These are phyloP conservation scores for Cerioporus squamosus DNA, from an alignment of 1,284 basidiomycete genomes.

Conservation along the genomic window DNA sequence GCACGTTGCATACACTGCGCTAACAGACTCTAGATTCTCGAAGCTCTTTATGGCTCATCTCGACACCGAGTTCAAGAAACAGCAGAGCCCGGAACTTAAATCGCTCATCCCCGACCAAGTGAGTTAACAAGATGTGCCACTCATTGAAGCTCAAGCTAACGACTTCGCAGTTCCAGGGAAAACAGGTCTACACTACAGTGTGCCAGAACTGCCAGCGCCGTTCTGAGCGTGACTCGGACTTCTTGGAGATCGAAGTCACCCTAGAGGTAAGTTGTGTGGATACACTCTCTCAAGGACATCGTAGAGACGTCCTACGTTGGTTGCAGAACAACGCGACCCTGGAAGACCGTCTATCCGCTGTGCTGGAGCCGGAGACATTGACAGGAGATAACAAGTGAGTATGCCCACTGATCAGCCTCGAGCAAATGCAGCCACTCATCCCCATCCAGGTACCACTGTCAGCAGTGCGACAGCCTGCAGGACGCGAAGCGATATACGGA, in stretches of 20 bases:
- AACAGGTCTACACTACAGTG: conserved; percentile 76
- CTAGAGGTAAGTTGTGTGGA: conserved; percentile 56
- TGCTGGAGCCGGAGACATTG: conserved; percentile 72
- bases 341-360: conserved; percentile 66
- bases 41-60: conserved; percentile 92
- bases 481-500: conserved; percentile 79
- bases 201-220: conserved; percentile 72
- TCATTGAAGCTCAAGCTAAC: neutral
- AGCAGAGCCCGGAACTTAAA: conserved; percentile 60
- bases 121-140: conserved; percentile 7
- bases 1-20: too few relatives aligned
- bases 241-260: conserved; percentile 86
- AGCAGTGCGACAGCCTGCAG: conserved; percentile 68
- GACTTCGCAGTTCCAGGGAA: conserved; percentile 80
- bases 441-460: conserved; percentile 72
- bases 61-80: conserved; percentile 83
- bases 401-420: neutral
- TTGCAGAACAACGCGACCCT: conserved; percentile 70
- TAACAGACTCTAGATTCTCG: conserved; percentile 67
- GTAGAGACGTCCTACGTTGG: neutral
- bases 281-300: neutral
- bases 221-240: conserved; percentile 70
- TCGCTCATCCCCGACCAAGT: conserved; percentile 77
- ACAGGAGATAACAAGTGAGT: conserved; percentile 80
- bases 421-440: neutral